Conservation (phyloP, 2,329 filamentous ascomycete genomes). For the Herpotrichia juniperi region DNA sequence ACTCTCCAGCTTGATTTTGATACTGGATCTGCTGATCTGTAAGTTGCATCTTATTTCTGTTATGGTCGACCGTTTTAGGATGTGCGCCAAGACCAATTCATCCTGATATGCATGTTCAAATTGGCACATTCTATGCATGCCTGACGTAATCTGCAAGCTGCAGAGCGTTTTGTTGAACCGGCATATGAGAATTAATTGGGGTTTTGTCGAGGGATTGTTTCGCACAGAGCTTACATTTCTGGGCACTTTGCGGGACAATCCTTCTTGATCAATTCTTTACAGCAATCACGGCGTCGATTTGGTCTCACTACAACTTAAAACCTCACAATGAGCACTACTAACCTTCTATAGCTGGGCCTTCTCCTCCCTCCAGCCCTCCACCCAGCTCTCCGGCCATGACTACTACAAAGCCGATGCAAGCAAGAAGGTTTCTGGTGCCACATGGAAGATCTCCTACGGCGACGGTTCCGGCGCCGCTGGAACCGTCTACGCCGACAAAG, state of each 20-base stretch:
- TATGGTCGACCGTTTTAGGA: constrained; percentile 4
- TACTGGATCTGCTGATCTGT: constrained; percentile 72
- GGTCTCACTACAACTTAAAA: neutral
- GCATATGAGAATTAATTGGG: neutral
- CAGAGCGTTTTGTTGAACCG: constrained; percentile 1
- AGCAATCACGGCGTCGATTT: constrained; percentile 1
- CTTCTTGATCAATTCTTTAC: neutral
- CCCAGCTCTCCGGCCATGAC: constrained; percentile 59
- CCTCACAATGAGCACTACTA: constrained; percentile 13
- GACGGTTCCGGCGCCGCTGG: constrained; percentile 69
- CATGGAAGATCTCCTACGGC: constrained; percentile 68
- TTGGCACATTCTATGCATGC: constrained; percentile 9
- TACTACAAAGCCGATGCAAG: constrained; percentile 61
- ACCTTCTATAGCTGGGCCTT: constrained; percentile 66
- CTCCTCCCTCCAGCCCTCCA: constrained; percentile 61
- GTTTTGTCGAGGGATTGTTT: neutral
- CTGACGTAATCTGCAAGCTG: constrained; percentile 14
- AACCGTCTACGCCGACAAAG: constrained; percentile 69
- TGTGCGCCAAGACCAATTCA: constrained; percentile 15
- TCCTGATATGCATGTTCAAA: constrained; percentile 8
- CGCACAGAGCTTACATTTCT: constrained; percentile 3
- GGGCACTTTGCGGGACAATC: constrained; percentile 6
- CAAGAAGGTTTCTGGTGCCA: constrained; percentile 54
- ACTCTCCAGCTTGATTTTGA: constrained; percentile 72
- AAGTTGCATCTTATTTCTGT: constrained; percentile 36